phyloP scores from a whole-genome alignment of 2,329 filamentous ascomycete species.

The Didymella pomorum region DNA sequence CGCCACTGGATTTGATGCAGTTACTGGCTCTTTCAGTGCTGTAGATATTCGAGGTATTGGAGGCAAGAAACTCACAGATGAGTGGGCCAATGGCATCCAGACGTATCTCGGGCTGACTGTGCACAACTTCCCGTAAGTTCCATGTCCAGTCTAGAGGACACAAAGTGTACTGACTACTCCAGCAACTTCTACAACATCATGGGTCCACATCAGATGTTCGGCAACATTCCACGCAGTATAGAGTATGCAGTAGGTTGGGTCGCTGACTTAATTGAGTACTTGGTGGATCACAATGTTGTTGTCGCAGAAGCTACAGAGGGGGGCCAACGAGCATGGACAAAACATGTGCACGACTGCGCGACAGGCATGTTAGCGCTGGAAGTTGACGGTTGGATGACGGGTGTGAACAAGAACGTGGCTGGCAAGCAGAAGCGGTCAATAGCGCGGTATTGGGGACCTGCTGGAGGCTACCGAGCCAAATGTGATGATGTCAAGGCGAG shows the following conservation, averaged over 20 bases:
- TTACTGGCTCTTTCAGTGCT: constrained; percentile 45
- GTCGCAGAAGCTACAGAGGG: constrained; percentile 54
- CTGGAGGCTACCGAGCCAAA: constrained; percentile 53
- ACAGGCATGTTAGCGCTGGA: constrained; percentile 57
- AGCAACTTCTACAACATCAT: constrained; percentile 15
- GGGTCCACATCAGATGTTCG: constrained; percentile 15
- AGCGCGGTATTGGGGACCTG: constrained; percentile 58
- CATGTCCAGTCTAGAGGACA: constrained; percentile 26
- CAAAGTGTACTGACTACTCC: not conserved
- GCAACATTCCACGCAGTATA: constrained; percentile 50
- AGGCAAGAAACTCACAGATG: constrained; percentile 24
- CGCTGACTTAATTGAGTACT: constrained; percentile 48
- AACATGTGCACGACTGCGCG: constrained; percentile 59
- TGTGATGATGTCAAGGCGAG: constrained; percentile 35
- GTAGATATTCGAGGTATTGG: constrained; percentile 25
- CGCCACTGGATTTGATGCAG: constrained; percentile 55
- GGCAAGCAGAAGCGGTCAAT: constrained; percentile 54
- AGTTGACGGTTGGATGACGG: constrained; percentile 65
- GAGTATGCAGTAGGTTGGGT: constrained; percentile 56
- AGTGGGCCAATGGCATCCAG: constrained; percentile 32
- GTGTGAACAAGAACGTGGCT: constrained; percentile 61
- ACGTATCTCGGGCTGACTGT: constrained; percentile 41
- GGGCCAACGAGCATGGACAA: constrained; percentile 55
- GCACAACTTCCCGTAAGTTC: constrained; percentile 41
- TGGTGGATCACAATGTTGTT: constrained; percentile 45